Base-by-base conservation (phyloP, 2,329 filamentous ascomycete genomes). In the Neoscytalidium dimidiatum region DNA sequence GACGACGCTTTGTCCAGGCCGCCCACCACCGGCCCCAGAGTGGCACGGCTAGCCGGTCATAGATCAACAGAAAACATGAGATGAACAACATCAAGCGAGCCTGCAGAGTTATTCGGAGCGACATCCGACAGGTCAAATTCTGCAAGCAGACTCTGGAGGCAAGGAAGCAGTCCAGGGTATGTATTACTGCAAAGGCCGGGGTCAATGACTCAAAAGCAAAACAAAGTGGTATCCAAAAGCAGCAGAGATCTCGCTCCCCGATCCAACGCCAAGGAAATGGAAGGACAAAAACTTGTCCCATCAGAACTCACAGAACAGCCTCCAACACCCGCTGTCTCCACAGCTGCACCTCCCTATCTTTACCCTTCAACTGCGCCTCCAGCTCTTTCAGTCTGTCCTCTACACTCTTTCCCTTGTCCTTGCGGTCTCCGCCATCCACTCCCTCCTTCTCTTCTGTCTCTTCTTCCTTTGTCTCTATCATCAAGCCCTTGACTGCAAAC, bases 401-500 rank as follows among this genome's bases (percentile, higher is more conserved):
- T 62, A 29, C 46, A 38, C 3, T 28, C 60, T 3, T 64, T 65
- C 8, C 17, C 17, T 7, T 23, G 21, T 61, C 64, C n/a, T 43
- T 31, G 14, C 41, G 11, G 38, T 17, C 38, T 23, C 38, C 17
- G 5, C 28, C 11, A 28, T 8, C 17, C 44, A 5, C 60, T 11
- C 60, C 62, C 7, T 29, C 62, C 21, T 46, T 46, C 17, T 28
- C 57, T 3, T 66, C 67, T 2, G 56, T 66, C 11, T 66, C 68
- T 13, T 44, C 33, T 3, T 64, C 65, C 26, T 66, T 64, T 11
- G 66, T 33, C 3, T 66, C 66, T 11, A 73, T 66, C 26, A 66
- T 66, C 11, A 83, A 62, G 0, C 79, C 79, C 57, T 80, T 80
- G 14, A 80, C 74, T 21, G 72, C 73, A 71, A 82, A 83, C 53